phyloP scores from a whole-genome alignment of 345 rosid species.

The Adansonia digitata region DNA sequence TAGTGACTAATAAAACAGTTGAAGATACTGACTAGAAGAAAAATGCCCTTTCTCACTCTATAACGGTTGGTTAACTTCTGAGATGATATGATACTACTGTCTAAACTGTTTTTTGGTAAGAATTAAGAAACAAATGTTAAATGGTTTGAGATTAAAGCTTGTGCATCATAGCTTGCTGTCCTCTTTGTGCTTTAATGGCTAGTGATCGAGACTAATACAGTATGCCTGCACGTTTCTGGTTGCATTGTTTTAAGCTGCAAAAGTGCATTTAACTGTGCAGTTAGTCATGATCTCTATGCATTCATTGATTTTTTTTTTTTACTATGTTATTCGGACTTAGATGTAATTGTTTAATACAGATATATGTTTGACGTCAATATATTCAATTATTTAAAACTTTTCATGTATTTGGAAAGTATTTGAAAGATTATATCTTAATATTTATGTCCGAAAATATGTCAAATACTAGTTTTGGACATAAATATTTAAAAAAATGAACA shows the following conservation, averaged over 20 bases:
- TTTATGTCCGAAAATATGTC: no score
- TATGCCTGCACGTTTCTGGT: neutral
- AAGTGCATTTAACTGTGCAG: neutral
- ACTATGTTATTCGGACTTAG: no score
- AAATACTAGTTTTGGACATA: no score
- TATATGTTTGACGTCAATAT: no score
- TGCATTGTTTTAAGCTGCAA: neutral
- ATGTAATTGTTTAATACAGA: no score
- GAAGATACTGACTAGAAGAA: neutral
- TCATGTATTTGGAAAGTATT: no score
- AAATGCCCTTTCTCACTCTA: neutral
- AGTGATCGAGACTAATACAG: neutral
- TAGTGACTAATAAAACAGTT: slow-evolving; percentile 12
- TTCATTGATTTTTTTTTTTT: no score
- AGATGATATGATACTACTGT: neutral
- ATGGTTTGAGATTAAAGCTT: neutral
- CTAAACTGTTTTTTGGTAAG: neutral
- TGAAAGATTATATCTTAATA: no score
- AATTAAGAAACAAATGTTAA: neutral
- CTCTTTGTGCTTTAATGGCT: neutral
- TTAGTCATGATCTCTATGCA: neutral
- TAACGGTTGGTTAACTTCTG: neutral
- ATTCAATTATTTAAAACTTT: no score
- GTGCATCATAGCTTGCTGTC: neutral
- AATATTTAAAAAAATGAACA: no score